These are phyloP conservation scores for Trichoderma endophyticum DNA, from an alignment of 2,329 filamentous ascomycete species.

Conservation along the genomic window DNA sequence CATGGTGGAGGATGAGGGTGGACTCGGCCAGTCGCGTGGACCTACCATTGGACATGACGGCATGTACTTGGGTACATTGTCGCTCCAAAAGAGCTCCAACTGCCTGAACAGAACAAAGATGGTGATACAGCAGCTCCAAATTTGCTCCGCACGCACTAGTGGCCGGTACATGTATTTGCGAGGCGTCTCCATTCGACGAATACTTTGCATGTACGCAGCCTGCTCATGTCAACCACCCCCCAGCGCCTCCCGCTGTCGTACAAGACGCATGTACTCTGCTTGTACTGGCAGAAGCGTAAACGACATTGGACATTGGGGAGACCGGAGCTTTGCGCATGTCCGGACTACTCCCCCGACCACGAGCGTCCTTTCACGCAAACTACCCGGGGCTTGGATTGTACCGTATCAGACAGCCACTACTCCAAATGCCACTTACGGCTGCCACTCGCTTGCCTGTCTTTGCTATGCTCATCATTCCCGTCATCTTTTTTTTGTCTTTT, in stretches of 20 bases:
- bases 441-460: not conserved
- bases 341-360: not conserved
- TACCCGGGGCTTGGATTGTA: not conserved
- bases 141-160: constrained; percentile 16
- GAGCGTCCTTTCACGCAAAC: not conserved
- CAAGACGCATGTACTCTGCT: not conserved
- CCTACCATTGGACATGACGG: not conserved
- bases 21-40: not conserved
- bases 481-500: not conserved
- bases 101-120: constrained; percentile 3
- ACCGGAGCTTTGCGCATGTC: constrained; percentile 2
- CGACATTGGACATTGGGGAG: not conserved
- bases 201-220: not conserved
- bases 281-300: not conserved
- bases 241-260: not conserved
- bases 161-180: not conserved
- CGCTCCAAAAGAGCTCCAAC: constrained; percentile 1
- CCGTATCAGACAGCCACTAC: not conserved
- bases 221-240: not conserved
- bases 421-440: not conserved
- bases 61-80: not conserved
- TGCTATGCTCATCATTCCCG: not conserved
- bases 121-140: constrained; percentile 16
- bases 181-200: not conserved
- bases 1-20: not conserved